Conservation (phyloP, 2,329 filamentous ascomycete genomes). For the Ascocoryne sarcoides region DNA sequence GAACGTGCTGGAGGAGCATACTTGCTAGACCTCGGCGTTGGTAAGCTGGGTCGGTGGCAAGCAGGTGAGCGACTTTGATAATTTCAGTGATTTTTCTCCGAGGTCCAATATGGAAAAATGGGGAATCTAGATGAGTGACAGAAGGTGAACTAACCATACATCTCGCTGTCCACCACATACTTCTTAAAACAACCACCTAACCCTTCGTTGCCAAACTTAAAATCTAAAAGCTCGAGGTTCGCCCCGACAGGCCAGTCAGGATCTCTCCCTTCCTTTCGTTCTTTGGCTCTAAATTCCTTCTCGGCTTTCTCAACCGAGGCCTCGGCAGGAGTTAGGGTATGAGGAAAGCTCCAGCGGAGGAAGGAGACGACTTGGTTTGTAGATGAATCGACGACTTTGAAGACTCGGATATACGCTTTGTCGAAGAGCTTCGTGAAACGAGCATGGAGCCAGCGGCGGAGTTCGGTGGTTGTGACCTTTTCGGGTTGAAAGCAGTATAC, state of each 20-base stretch:
- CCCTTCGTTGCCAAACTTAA: constrained; percentile 23
- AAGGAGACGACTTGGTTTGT: constrained; percentile 28
- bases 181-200: constrained; percentile 24
- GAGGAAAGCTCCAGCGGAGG: constrained; percentile 30
- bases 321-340: constrained; percentile 18
- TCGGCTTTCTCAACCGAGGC: constrained; percentile 4
- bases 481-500: too few species aligned
- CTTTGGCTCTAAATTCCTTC: constrained; percentile 2
- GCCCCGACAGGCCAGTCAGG: constrained; percentile 26
- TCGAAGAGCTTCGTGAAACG: constrained; percentile 25
- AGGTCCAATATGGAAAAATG: neutral
- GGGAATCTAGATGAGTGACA: neutral
- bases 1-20: constrained; percentile 29
- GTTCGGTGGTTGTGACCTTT: constrained; percentile 8
- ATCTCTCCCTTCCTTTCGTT: constrained; percentile 5
- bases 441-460: constrained; percentile 24
- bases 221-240: constrained; percentile 22
- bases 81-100: constrained; percentile 1
- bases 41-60: constrained; percentile 30
- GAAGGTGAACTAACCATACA: constrained; percentile 29
- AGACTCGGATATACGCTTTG: constrained; percentile 26
- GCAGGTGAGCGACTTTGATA: constrained; percentile 29
- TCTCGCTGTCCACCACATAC: constrained; percentile 25
- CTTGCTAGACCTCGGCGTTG: constrained; percentile 30
- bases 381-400: constrained; percentile 27